Conservation (phyloP, 345 rosid species). For the Salix caprea region DNA sequence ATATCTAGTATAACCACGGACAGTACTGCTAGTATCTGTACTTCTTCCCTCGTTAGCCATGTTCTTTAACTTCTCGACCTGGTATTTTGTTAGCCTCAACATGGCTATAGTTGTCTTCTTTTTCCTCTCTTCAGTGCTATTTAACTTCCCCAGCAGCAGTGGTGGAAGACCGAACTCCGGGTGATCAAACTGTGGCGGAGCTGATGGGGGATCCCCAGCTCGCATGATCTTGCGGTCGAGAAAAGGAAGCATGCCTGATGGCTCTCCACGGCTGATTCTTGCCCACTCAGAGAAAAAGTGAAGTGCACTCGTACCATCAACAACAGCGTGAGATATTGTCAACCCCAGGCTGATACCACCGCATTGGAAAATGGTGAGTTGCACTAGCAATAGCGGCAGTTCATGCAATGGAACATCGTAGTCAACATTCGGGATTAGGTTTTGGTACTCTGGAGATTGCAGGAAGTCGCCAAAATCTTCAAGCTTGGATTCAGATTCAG, state of each 20-base stretch:
- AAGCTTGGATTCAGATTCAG: slow-evolving; percentile 34
- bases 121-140: slow-evolving; percentile 35
- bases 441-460: slow-evolving; percentile 23
- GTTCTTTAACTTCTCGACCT: slow-evolving; percentile 42
- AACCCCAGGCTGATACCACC: slow-evolving; percentile 46
- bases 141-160: slow-evolving; percentile 35
- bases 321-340: slow-evolving; percentile 48
- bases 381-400: slow-evolving; percentile 42
- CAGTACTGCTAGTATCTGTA: neutral
- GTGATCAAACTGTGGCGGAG: slow-evolving; percentile 19
- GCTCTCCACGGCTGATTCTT: slow-evolving; percentile 39
- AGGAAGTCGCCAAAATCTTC: slow-evolving; percentile 40
- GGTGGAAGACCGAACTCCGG: slow-evolving; percentile 44
- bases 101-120: slow-evolving; percentile 43
- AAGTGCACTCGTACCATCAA: slow-evolving; percentile 54
- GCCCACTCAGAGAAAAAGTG: slow-evolving; percentile 59
- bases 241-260: slow-evolving; percentile 22
- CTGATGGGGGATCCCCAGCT: slow-evolving; percentile 34
- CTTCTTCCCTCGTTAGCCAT: slow-evolving; percentile 30
- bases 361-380: slow-evolving; percentile 51
- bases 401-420: slow-evolving; percentile 37
- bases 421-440: slow-evolving; percentile 42
- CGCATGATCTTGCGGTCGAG: slow-evolving; percentile 38
- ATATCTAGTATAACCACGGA: slow-evolving; percentile 38
- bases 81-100: slow-evolving; percentile 38